Base-by-base conservation (phyloP, 2,329 filamentous ascomycete species). In the Ilyonectria destructans region DNA sequence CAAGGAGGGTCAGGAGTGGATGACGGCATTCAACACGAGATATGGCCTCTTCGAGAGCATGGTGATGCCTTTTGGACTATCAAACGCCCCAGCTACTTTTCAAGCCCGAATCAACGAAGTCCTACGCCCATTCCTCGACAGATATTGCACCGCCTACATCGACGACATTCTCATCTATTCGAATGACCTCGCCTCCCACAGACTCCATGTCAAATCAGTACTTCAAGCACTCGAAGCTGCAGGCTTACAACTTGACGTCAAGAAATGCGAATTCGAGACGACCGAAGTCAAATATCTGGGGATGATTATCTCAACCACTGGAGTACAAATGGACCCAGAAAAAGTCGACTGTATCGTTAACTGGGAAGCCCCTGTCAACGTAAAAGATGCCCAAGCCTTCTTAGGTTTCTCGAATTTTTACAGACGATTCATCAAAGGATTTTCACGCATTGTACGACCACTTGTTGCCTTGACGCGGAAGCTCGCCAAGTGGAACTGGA, bases 1-100 rank as follows among this genome's bases (percentile, higher is more conserved):
- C 21, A 23, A 23, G 21, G 21, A 23, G 21, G 21, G 21, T 23
- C 21, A 23, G 21, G 21, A 23, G 21, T 23, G 71, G 26, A 81
- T 78, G 64, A 82, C 69, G 19, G 75, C 75, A 1, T 83, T 83
- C 62, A 26, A 62, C 23, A 82, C 75, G 0, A 51, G 73, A 29
- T 82, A 77, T 67, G 71, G 77, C 43, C 65, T 72, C 5, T 83
- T 71, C 65, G 59, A 84, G 67, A 83, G 76, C 45, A 49, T 76
- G 40, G 74, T 84, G 10, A 77, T 79, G 67, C 69, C 55, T 9
- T 79, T 80, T 67, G 68, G 58, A 19, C 48, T 79, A 51, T 73
- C 56, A 49, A 78, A 78, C 48, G 60, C 43, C 2, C 58, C 54
- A 35, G 58, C 52, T 5, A 66, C 48, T 17, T 75, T 74, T 40